Evolutionary conservation across 768 basidiomycete species (phyloP).

Genomic region (Xanthoconium purpureum): DNA sequence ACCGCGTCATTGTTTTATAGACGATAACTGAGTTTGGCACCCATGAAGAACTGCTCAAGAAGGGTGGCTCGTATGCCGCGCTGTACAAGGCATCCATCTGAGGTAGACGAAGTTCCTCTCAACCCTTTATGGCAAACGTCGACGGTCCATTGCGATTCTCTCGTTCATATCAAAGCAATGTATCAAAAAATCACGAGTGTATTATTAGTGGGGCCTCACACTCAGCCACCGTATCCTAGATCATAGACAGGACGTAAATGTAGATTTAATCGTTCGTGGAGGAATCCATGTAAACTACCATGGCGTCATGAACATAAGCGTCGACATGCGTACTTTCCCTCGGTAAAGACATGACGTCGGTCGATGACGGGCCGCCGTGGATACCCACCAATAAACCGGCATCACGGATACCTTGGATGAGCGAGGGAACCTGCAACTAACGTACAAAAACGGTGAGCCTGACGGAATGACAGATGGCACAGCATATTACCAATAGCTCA

Average conservation of each 20-base stretch:
- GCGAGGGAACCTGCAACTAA: conserved; percentile 79
- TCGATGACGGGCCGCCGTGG: conserved; percentile 56
- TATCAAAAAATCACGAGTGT: conserved; percentile 23
- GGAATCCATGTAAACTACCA: conserved; percentile 66
- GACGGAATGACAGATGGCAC: conserved; percentile 7
- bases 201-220: conserved; percentile 16
- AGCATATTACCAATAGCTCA: conserved; percentile 66
- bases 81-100: conserved; percentile 69
- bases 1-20: conserved; percentile 36
- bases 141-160: conserved; percentile 7
- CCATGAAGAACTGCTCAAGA: conserved; percentile 61
- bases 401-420: conserved; percentile 86
- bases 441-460: conserved; percentile 12
- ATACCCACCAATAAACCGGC: conserved; percentile 85
- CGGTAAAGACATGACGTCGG: conserved; percentile 35
- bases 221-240: conserved; percentile 26
- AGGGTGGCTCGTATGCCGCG: conserved; percentile 62
- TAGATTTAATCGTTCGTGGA: conserved; percentile 46
- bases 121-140: conserved; percentile 4
- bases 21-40: conserved; percentile 75
- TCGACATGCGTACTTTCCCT: conserved; percentile 56
- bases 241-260: conserved; percentile 22
- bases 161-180: conserved; percentile 22
- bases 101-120: conserved; percentile 9
- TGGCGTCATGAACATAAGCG: conserved; percentile 62